These are phyloP conservation scores for Persicaria tinctoria DNA, from an alignment of 148 eudicot species.

Conservation along the genomic window DNA sequence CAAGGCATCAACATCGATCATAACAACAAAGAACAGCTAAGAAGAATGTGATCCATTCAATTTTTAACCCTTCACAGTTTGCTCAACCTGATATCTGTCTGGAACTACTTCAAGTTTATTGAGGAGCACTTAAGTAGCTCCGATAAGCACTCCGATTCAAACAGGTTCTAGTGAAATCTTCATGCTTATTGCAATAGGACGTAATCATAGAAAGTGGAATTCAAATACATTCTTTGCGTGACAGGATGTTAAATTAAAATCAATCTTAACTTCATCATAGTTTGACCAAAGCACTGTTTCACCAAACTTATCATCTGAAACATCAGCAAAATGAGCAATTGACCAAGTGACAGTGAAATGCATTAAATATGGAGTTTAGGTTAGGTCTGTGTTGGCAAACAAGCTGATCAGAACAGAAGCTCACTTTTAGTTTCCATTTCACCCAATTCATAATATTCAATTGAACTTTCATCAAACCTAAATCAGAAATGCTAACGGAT, in stretches of 20 bases:
- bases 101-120: too few species aligned
- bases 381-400: not conserved
- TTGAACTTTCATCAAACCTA: not conserved
- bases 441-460: not conserved
- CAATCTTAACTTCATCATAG: not conserved
- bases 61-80: too few species aligned
- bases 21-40: not conserved
- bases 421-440: not conserved
- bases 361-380: not conserved
- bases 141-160: not conserved
- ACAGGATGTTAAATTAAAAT: not conserved
- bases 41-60: not conserved
- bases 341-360: not conserved
- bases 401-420: not conserved
- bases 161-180: too few species aligned
- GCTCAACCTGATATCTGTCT: too few species aligned
- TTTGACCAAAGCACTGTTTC: not conserved
- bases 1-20: too few species aligned
- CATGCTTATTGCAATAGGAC: not conserved
- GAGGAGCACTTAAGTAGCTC: not conserved
- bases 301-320: not conserved
- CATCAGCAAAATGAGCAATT: not conserved
- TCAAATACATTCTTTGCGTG: not conserved
- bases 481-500: not conserved
- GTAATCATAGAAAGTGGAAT: not conserved